Conservation (phyloP, 192 early-diverging fungal species). For the Tieghemiomyces parasiticus region DNA sequence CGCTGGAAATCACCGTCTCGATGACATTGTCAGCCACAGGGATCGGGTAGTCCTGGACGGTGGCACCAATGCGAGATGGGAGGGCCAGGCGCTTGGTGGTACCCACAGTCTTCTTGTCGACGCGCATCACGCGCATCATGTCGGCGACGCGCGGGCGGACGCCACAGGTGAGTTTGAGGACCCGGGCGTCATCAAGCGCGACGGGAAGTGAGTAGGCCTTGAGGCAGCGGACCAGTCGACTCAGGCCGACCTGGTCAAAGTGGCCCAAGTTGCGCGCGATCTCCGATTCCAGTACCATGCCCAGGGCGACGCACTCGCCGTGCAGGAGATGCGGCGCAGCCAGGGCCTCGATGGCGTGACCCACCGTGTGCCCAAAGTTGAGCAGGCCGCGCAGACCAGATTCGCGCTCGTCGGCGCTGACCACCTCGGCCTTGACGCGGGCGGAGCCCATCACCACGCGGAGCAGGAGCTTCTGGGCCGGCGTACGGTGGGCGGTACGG, state of each 20-base stretch:
- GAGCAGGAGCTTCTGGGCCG: conserved; percentile 48
- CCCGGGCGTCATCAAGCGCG: conserved; percentile 62
- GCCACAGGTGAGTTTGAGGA: conserved; percentile 42
- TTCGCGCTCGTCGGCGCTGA: conserved; percentile 92
- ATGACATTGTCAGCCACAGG: conserved; percentile 76
- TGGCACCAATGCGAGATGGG: conserved; percentile 68
- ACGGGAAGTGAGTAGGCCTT: conserved; percentile 80
- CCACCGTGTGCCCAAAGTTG: conserved; percentile 95
- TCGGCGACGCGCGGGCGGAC: conserved; percentile 57
- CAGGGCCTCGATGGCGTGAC: conserved; percentile 92
- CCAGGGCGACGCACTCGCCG: conserved; percentile 93
- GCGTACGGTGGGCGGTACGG: conserved; percentile 40
- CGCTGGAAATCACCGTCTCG: conserved; percentile 61
- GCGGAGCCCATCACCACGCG: conserved; percentile 78
- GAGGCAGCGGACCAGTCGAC: conserved; percentile 69
- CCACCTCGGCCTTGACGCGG: conserved; percentile 85
- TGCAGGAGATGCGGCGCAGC: conserved; percentile 80
- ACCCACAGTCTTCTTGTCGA: conserved; percentile 96
- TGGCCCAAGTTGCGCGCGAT: conserved; percentile 77
- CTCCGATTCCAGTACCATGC: conserved; percentile 91
- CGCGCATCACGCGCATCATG: conserved; percentile 79
- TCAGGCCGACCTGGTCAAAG: conserved; percentile 72
- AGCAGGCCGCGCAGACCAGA: conserved; percentile 83
- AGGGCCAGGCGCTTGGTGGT: conserved; percentile 83
- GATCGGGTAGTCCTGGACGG: conserved; percentile 66